Evolutionary conservation across 1,284 basidiomycete species (phyloP).

Genomic region (Rhodotorula sp.): DNA sequence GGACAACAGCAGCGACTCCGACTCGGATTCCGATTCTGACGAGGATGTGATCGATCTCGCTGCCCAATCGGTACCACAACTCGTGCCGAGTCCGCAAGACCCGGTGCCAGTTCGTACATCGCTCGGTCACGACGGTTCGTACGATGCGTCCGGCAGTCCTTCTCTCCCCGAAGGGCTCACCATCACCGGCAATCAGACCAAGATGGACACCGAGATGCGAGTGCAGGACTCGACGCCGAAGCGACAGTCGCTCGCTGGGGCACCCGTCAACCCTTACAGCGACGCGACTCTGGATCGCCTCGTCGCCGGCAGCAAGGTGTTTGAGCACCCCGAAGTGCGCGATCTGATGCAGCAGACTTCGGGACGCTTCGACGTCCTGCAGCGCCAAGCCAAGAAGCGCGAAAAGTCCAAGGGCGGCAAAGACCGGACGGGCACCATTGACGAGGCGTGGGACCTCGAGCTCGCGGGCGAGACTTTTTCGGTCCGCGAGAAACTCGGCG

Average conservation of each 20-base stretch:
- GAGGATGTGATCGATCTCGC: slow-evolving; percentile 9
- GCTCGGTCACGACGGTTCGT: slow-evolving; percentile 15
- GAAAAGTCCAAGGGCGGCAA: slow-evolving; percentile 40
- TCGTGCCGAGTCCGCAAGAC: not conserved
- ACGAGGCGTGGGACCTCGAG: slow-evolving; percentile 46
- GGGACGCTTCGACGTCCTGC: slow-evolving; percentile 63
- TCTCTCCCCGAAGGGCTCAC: slow-evolving; percentile 51
- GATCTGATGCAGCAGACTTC: slow-evolving; percentile 62
- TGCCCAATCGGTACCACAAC: slow-evolving; percentile 4
- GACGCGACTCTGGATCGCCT: slow-evolving; percentile 50
- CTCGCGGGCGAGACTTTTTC: slow-evolving; percentile 65
- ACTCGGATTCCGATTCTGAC: slow-evolving; percentile 19
- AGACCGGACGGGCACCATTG: slow-evolving; percentile 38
- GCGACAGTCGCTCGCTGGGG: slow-evolving; percentile 58
- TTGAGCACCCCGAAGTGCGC: slow-evolving; percentile 54
- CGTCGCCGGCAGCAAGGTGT: slow-evolving; percentile 49
- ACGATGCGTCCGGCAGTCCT: slow-evolving; percentile 19
- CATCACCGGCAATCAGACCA: slow-evolving; percentile 44
- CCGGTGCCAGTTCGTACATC: not conserved
- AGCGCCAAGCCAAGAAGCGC: slow-evolving; percentile 53
- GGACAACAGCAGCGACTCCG: slow-evolving; percentile 7
- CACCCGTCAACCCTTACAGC: slow-evolving; percentile 41
- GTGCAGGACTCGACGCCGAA: slow-evolving; percentile 39
- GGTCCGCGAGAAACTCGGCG: slow-evolving; percentile 83
- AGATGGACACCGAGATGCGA: slow-evolving; percentile 42